Evolutionary conservation across 129 eudicot species (phyloP).

Genomic region (Flaveria trinervia): DNA sequence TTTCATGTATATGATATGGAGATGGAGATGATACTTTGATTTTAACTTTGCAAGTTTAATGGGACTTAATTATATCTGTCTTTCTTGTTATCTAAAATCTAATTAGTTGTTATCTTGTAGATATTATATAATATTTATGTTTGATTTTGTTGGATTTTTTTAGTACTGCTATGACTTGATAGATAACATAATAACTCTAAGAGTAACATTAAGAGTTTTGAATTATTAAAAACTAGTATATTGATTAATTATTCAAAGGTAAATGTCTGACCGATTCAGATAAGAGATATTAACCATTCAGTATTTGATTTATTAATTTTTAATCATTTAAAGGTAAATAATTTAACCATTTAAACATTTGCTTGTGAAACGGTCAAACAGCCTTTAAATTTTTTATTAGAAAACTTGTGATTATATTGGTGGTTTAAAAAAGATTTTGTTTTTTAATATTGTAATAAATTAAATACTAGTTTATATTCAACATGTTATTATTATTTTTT

Average conservation of each 20-base stretch:
- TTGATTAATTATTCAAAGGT: no score
- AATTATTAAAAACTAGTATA: no score
- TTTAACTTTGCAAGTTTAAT: constrained; percentile 26
- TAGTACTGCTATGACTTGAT: background rate
- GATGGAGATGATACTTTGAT: constrained; percentile 40
- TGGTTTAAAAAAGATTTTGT: background rate
- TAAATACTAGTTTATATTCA: background rate
- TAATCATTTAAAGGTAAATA: no score
- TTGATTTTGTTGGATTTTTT: background rate
- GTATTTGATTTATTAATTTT: no score
- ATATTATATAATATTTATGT: no score
- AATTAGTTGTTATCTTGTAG: background rate
- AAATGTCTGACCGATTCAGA: no score
- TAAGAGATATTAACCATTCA: no score
- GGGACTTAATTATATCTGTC: constrained; percentile 12
- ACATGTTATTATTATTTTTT: background rate
- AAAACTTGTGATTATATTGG: background rate
- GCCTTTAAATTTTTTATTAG: no score
- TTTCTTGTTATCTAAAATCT: background rate
- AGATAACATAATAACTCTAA: no score
- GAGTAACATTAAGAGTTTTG: no score
- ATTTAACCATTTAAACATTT: no score
- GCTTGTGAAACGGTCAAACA: no score
- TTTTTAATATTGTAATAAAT: background rate
- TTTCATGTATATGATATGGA: constrained; percentile 35